Evolutionary conservation across 2,329 filamentous ascomycete genomes (phyloP).

Genomic region (Dryadomyces quercus-mongolicae): DNA sequence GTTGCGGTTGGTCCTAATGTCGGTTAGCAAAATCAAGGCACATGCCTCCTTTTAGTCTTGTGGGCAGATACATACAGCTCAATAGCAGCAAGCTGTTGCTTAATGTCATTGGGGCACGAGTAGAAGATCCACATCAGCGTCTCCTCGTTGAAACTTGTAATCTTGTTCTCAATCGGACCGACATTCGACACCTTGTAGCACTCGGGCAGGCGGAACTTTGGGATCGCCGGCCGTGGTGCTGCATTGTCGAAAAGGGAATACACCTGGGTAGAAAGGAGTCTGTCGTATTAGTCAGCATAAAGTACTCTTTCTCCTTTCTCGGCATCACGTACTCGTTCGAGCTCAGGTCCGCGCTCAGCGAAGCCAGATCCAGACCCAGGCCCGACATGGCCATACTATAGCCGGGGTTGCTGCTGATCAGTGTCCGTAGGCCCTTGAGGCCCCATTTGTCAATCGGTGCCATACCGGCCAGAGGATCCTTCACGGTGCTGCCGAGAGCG

Average conservation of each 20-base stretch:
- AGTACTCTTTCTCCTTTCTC: too few species aligned
- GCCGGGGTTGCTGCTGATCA: slow-evolving; percentile 53
- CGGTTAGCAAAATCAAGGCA: not conserved
- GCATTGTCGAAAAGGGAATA: slow-evolving; percentile 50
- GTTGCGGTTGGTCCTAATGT: slow-evolving; percentile 46
- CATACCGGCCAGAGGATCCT: slow-evolving; percentile 51
- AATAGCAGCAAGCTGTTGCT: slow-evolving; percentile 50
- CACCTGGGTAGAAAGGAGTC: slow-evolving; percentile 44
- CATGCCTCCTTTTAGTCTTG: not conserved
- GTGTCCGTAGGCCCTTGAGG: slow-evolving; percentile 47
- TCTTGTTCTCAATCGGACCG: slow-evolving; percentile 52
- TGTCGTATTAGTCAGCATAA: slow-evolving; percentile 14
- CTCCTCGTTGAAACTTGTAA: slow-evolving; percentile 55
- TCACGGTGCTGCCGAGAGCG: slow-evolving; percentile 25
- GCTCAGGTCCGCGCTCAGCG: slow-evolving; percentile 44
- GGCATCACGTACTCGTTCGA: slow-evolving; percentile 38
- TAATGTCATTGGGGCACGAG: slow-evolving; percentile 48
- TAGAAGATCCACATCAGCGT: slow-evolving; percentile 61
- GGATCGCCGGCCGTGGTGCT: slow-evolving; percentile 45
- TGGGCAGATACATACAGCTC: slow-evolving; percentile 44
- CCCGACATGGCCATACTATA: slow-evolving; percentile 50
- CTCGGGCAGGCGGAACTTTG: slow-evolving; percentile 47
- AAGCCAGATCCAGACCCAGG: slow-evolving; percentile 44
- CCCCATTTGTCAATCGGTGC: slow-evolving; percentile 52
- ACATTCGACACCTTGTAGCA: slow-evolving; percentile 58